These are phyloP conservation scores for Penicillium thymicola DNA, from an alignment of 2,329 filamentous ascomycete species.

Conservation along the genomic window DNA sequence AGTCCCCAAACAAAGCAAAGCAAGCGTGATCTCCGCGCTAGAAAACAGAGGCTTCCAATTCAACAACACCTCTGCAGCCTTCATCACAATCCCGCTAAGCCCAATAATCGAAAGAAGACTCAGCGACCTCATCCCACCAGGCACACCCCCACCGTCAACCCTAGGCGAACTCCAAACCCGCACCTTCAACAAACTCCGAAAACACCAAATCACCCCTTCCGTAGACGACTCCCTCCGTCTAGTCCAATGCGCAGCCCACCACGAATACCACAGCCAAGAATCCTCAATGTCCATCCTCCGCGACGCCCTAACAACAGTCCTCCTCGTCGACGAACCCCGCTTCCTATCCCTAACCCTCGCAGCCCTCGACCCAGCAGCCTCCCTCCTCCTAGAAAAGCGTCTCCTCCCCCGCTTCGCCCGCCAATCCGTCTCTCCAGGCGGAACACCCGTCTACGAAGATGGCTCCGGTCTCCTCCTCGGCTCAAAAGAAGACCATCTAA, in stretches of 20 bases:
- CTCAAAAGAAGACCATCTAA: conserved; percentile 63
- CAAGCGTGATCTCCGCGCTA: conserved; percentile 72
- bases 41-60: conserved; percentile 80
- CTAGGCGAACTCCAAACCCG: conserved; percentile 75
- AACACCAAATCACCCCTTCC: conserved; percentile 68
- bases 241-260: conserved; percentile 74
- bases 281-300: conserved; percentile 41
- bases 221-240: conserved; percentile 68
- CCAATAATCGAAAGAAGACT: conserved; percentile 29
- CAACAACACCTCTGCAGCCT: conserved; percentile 66
- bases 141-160: conserved; percentile 73
- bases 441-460: conserved; percentile 23
- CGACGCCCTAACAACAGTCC: conserved; percentile 36
- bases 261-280: conserved; percentile 41
- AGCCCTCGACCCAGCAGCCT: conserved; percentile 45
- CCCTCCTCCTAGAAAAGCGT: conserved; percentile 45
- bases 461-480: conserved; percentile 70
- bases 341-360: conserved; percentile 50
- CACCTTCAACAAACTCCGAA: conserved; percentile 80
- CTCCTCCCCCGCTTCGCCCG: conserved; percentile 66
- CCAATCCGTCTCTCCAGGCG: conserved; percentile 46
- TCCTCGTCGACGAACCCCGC: conserved; percentile 43
- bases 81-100: conserved; percentile 53
- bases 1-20: conserved; percentile 71
- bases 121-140: conserved; percentile 44